Percentiles rank a stretch among this genome's conserved stretches.
Evolutionary conservation across 2,329 filamentous ascomycete species (phyloP).

Genomic region (Coniella lustricola): DNA sequence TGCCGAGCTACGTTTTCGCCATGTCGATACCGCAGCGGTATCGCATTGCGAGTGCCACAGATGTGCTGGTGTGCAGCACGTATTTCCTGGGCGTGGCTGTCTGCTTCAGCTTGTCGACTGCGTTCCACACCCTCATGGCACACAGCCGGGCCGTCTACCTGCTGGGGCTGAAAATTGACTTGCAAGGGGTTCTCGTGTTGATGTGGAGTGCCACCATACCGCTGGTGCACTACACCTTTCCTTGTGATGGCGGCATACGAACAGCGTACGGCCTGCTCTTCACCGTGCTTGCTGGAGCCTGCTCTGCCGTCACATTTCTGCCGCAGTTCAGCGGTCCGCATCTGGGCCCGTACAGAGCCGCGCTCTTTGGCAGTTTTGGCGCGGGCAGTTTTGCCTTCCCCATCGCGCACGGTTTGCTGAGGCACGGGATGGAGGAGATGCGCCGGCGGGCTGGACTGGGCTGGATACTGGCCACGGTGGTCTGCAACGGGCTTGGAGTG

Average conservation of each 20-base stretch:
- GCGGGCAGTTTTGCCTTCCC: constrained; percentile 32
- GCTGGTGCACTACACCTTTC: constrained; percentile 49
- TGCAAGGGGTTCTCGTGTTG: constrained; percentile 52
- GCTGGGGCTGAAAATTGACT: constrained; percentile 53
- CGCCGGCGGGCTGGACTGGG: constrained; percentile 31
- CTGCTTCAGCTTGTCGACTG: constrained; percentile 41
- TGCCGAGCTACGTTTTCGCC: constrained; percentile 31
- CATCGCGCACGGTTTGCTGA: constrained; percentile 29
- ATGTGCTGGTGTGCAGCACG: constrained; percentile 34
- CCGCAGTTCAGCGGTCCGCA: constrained; percentile 31
- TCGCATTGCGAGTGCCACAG: constrained; percentile 26
- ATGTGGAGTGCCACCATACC: constrained; percentile 57
- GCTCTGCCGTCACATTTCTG: constrained; percentile 31
- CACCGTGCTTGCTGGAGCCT: constrained; percentile 28
- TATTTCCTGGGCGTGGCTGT: constrained; percentile 38
- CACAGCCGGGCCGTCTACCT: constrained; percentile 42
- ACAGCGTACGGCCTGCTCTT: constrained; percentile 30
- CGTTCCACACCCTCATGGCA: constrained; percentile 50
- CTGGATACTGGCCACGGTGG: constrained; percentile 31
- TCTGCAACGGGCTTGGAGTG: constrained; percentile 32
- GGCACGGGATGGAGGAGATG: constrained; percentile 27
- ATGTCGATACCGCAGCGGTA: constrained; percentile 28
- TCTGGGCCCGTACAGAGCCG: constrained; percentile 31
- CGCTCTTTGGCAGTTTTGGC: constrained; percentile 34
- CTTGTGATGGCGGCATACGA: constrained; percentile 27